A percentile compares a stretch with the other conserved stretches of the same genome.
phyloP scores from a whole-genome alignment of 208 protist species.

The Acanthamoeba culbertsoni region DNA sequence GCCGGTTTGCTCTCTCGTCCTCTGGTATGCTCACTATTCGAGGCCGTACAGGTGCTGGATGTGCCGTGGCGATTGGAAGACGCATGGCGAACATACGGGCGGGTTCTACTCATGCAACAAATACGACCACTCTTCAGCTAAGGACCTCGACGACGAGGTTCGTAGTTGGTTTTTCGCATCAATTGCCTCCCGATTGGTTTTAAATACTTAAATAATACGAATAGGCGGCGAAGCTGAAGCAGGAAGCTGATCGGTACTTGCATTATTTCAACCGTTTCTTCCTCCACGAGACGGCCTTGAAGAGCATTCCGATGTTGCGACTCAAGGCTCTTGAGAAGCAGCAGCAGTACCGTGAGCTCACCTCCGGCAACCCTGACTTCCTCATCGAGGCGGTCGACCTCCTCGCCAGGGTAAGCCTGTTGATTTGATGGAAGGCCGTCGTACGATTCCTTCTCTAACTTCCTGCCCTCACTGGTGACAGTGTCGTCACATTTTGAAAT shows the following conservation, averaged over 20 bases:
- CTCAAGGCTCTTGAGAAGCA: slow-evolving; percentile 44
- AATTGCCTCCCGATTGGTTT: background rate
- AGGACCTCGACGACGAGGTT: slow-evolving; percentile 65
- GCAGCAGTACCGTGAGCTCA: slow-evolving; percentile 46
- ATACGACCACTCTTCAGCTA: slow-evolving; percentile 68
- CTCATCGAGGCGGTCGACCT: slow-evolving; percentile 66
- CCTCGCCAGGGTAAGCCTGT: slow-evolving; percentile 4
- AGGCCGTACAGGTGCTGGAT: slow-evolving; percentile 77
- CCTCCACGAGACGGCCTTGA: slow-evolving; percentile 52
- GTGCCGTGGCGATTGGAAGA: slow-evolving; percentile 76
- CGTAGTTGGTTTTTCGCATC: background rate
- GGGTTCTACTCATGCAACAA: slow-evolving; percentile 79
- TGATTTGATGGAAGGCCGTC: background rate
- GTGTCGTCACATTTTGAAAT: slow-evolving; percentile 76
- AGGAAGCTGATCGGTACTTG: slow-evolving; percentile 68
- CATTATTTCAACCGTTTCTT: slow-evolving; percentile 77
- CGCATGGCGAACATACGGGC: slow-evolving; percentile 74
- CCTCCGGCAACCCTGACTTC: slow-evolving; percentile 66
- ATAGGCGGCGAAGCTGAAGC: background rate
- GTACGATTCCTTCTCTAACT: background rate
- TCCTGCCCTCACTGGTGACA: background rate
- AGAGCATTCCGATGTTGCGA: background rate
- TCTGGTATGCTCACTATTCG: background rate
- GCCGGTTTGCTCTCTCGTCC: background rate
- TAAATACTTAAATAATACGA: background rate